Evolutionary conservation across 2,329 filamentous ascomycete species (phyloP).

Genomic region (Pseudomassariella vexata): DNA sequence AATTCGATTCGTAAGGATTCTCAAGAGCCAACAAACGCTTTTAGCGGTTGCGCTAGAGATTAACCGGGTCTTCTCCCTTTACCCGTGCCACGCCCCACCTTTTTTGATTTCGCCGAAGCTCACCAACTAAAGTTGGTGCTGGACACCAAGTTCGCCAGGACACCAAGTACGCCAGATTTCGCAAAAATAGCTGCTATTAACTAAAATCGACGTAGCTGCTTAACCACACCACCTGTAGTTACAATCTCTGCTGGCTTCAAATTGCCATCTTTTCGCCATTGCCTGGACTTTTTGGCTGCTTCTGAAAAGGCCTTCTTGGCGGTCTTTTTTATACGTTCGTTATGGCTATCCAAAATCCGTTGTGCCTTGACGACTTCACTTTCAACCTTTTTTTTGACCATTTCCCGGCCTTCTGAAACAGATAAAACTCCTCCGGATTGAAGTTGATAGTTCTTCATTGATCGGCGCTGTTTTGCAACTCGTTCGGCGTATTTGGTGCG

Average conservation of each 20-base stretch:
- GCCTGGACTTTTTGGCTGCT: not conserved
- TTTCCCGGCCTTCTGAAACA: conserved; percentile 1
- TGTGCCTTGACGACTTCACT: conserved; percentile 1
- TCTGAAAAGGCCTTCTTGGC: not conserved
- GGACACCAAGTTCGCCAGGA: too few relatives aligned
- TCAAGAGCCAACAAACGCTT: too few relatives aligned
- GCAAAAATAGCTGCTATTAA: too few relatives aligned
- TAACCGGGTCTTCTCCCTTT: too few relatives aligned
- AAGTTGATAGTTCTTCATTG: not conserved
- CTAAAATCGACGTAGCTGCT: too few relatives aligned
- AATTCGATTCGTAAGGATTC: too few relatives aligned
- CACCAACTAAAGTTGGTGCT: too few relatives aligned
- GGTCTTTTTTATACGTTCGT: not conserved
- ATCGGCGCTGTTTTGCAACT: not conserved
- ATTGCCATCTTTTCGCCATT: not conserved
- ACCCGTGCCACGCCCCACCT: too few relatives aligned
- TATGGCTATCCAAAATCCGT: not conserved
- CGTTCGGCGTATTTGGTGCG: conserved; percentile 2
- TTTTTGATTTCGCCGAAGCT: too few relatives aligned
- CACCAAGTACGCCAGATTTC: too few relatives aligned
- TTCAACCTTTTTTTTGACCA: conserved; percentile 1
- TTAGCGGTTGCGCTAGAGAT: too few relatives aligned
- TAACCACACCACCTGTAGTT: not conserved
- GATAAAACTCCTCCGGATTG: conserved; percentile 3
- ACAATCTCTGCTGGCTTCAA: not conserved